phyloP scores from a whole-genome alignment of 148 eudicot genomes.

The Tetragonia tetragonoides region DNA sequence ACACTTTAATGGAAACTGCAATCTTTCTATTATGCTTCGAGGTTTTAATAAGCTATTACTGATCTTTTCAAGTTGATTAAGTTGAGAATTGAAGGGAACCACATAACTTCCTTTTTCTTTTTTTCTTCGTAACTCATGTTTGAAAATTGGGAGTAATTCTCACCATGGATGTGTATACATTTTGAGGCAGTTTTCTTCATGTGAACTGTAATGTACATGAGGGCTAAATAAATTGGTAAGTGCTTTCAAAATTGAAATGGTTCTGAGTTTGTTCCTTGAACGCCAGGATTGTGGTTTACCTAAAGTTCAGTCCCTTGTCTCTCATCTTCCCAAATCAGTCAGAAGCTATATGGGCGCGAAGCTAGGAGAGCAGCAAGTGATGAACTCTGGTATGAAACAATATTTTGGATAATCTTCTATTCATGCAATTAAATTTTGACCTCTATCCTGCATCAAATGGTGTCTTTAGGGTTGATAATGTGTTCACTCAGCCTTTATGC shows the following conservation, averaged over 20 bases:
- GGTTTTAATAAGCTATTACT: no score
- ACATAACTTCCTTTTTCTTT: not conserved
- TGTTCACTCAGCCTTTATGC: not conserved
- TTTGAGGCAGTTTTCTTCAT: not conserved
- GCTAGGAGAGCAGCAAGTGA: conserved; percentile 39
- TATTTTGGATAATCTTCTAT: not conserved
- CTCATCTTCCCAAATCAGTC: conserved; percentile 59
- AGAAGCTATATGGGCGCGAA: conserved; percentile 52
- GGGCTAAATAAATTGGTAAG: not conserved
- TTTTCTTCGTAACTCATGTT: not conserved
- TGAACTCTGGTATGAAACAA: conserved; percentile 44
- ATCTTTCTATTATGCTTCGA: no score
- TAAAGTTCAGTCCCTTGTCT: conserved; percentile 60
- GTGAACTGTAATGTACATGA: not conserved
- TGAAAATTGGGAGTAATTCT: not conserved
- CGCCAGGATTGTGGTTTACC: conserved; percentile 68
- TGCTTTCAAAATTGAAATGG: not conserved
- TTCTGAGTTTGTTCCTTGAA: conserved; percentile 24
- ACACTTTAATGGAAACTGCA: no score
- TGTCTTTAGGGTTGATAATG: not conserved
- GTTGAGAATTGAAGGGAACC: no score
- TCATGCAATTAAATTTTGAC: not conserved
- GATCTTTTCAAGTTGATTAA: no score
- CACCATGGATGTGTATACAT: not conserved
- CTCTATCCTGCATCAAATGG: not conserved